Conservation (phyloP, 192 early-diverging fungal species). For the Jimgerdemannia lactiflua region DNA sequence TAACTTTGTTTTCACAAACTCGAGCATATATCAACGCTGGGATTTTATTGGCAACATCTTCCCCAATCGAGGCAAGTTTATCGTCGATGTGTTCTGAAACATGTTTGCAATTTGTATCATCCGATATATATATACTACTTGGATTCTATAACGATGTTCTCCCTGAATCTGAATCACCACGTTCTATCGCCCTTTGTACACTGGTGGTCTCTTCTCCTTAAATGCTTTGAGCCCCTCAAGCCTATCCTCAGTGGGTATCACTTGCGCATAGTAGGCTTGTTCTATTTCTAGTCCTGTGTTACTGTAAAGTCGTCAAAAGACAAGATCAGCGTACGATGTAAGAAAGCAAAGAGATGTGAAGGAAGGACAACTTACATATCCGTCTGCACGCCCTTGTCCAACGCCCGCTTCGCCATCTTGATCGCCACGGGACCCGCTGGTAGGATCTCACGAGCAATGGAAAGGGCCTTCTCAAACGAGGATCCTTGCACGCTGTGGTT, state of each 20-base stretch:
- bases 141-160: too few relatives aligned
- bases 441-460: slow-evolving; percentile 75
- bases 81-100: too few relatives aligned
- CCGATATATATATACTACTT: too few relatives aligned
- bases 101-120: too few relatives aligned
- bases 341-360: background rate
- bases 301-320: slow-evolving; percentile 24
- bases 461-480: slow-evolving; percentile 69
- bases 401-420: slow-evolving; percentile 88
- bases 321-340: background rate
- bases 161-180: too few relatives aligned
- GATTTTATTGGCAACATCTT: too few relatives aligned
- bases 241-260: slow-evolving; percentile 93
- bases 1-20: too few relatives aligned
- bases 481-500: slow-evolving; percentile 72
- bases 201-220: slow-evolving; percentile 29
- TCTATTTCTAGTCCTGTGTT: slow-evolving; percentile 86
- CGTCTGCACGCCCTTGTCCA: slow-evolving; percentile 75
- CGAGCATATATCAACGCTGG: too few relatives aligned
- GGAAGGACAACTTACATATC: slow-evolving; percentile 59
- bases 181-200: slow-evolving; percentile 29
- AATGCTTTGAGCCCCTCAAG: slow-evolving; percentile 75
- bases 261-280: slow-evolving; percentile 92
- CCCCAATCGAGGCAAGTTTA: too few relatives aligned
- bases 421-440: slow-evolving; percentile 84